phyloP scores from a whole-genome alignment of 2,329 filamentous ascomycete species.

The Pseudogymnoascus pannorum region DNA sequence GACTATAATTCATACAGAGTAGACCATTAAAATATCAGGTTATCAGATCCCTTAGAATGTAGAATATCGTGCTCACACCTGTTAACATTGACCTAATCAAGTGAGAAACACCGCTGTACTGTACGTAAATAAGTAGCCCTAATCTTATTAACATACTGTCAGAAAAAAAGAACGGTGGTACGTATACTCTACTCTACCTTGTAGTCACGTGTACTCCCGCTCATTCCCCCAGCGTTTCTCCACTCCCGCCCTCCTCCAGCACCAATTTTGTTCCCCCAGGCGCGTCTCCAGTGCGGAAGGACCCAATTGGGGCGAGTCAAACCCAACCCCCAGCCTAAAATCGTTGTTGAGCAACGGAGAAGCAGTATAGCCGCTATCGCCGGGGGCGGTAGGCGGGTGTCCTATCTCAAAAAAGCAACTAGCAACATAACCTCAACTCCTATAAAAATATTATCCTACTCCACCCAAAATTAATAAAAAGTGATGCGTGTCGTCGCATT shows the following conservation, averaged over 20 bases:
- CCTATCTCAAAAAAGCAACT: not conserved
- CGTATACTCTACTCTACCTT: not conserved
- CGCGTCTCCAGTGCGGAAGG: not conserved
- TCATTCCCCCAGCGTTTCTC: not conserved
- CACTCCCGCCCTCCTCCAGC: not conserved
- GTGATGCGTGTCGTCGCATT: constrained; percentile 4
- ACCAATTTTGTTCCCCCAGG: not conserved
- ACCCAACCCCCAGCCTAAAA: not conserved
- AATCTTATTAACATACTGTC: not conserved
- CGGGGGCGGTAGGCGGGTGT: not conserved
- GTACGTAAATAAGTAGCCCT: not conserved
- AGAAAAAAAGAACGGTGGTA: not conserved
- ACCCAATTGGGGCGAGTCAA: not conserved
- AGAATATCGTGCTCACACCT: not conserved
- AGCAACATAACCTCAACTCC: not conserved
- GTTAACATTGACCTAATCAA: not conserved
- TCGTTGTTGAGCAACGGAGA: not conserved
- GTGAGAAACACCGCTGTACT: too few relatives aligned
- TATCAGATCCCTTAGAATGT: not conserved
- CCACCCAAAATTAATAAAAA: not conserved
- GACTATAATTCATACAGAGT: not conserved
- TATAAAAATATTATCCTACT: not conserved
- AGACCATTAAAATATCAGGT: not conserved
- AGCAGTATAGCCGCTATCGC: constrained; percentile 4
- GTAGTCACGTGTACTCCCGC: not conserved